Conservation (phyloP, 768 basidiomycete species). For the Lactifluus subvellereus region DNA sequence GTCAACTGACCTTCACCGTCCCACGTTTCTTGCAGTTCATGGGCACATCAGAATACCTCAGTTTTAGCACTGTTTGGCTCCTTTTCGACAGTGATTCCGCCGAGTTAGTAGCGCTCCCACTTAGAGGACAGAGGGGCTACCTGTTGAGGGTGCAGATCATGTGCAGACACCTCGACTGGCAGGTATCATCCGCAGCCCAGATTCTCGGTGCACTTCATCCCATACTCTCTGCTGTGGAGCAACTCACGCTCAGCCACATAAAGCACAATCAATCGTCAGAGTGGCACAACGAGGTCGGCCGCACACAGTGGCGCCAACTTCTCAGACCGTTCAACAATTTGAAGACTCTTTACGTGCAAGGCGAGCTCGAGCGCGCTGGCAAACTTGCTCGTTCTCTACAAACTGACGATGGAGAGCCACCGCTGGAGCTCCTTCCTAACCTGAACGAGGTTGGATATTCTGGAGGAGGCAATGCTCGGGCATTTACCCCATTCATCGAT, state of each 20-base stretch:
- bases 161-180: not conserved
- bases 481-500: not conserved
- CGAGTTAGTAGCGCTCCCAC: accelerated
- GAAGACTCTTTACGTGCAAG: not conserved
- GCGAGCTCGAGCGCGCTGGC: not conserved
- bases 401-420: not conserved
- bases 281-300: not conserved
- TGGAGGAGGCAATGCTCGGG: not conserved
- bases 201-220: not conserved
- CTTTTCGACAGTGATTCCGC: accelerated
- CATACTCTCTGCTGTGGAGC: not conserved
- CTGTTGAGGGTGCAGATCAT: too few relatives aligned
- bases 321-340: not conserved
- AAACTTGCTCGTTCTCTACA: not conserved
- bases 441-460: not conserved
- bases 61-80: not conserved
- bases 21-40: not conserved
- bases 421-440: not conserved
- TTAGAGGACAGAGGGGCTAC: too few relatives aligned
- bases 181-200: not conserved
- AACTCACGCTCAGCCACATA: not conserved
- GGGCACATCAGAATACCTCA: not conserved
- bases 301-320: not conserved
- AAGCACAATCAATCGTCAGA: not conserved
- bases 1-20: not conserved